Percentiles rank a stretch among this genome's conserved stretches.
Conservation (phyloP, 306 rosid genomes). For the Quercus wislizeni region DNA sequence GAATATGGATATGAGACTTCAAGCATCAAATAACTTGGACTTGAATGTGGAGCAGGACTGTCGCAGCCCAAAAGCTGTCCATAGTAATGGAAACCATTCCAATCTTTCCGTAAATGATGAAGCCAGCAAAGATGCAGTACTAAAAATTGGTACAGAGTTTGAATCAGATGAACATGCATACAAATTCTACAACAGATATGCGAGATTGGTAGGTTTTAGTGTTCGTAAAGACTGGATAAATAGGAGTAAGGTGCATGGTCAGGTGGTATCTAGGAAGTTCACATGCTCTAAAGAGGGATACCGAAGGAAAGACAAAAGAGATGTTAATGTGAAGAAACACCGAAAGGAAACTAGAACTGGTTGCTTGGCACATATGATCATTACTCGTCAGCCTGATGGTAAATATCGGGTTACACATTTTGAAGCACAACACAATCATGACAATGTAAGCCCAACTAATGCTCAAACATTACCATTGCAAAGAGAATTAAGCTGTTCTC, state of each 20-base stretch:
- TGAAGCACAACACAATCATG: slow-evolving; percentile 67
- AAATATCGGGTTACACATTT: slow-evolving; percentile 57
- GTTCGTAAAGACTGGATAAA: slow-evolving; percentile 72
- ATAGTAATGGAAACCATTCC: slow-evolving; percentile 25
- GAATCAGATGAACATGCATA: slow-evolving; percentile 67
- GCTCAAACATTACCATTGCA: slow-evolving; percentile 27
- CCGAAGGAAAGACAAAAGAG: slow-evolving; percentile 56
- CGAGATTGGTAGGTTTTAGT: slow-evolving; percentile 54
- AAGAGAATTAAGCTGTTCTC: slow-evolving; percentile 35
- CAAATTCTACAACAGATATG: slow-evolving; percentile 51
- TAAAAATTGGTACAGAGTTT: slow-evolving; percentile 47
- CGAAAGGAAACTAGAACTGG: slow-evolving; percentile 73
- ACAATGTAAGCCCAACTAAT: slow-evolving; percentile 28
- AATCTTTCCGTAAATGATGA: slow-evolving; percentile 6
- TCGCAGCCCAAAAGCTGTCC: slow-evolving; percentile 33
- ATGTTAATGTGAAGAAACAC: slow-evolving; percentile 52
- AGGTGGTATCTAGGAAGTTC: slow-evolving; percentile 69
- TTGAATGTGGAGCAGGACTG: slow-evolving; percentile 58
- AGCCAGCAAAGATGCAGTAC: not conserved
- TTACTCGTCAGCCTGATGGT: slow-evolving; percentile 59
- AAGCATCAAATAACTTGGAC: slow-evolving; percentile 44
- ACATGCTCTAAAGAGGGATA: slow-evolving; percentile 70
- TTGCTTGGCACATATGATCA: slow-evolving; percentile 65
- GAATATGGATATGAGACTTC: slow-evolving; percentile 27
- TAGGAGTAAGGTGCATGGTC: slow-evolving; percentile 71